Evolutionary conservation across 257 asterid genomes (phyloP), one percentile per base, ranked within the genome.

Genomic region (Dorcoceras hygrometricum): DNA sequence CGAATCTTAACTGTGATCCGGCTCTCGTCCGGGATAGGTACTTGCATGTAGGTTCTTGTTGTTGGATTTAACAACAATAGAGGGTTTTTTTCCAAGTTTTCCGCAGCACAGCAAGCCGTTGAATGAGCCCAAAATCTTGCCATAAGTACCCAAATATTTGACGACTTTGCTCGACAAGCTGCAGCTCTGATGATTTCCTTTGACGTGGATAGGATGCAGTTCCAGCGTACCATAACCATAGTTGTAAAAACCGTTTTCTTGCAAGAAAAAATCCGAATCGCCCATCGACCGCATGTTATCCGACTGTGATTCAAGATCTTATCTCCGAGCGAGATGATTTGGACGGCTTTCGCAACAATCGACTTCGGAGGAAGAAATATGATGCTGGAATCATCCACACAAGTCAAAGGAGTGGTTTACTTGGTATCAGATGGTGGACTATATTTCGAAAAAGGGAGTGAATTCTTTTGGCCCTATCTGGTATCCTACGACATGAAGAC

Each of bases 101-200:
- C 50, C 32, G 3, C 62, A 31, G 10, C 72, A 66, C 24, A 66
- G 63, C 31, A 73, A 27, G 2, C 73, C 64, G 3, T 73, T 73
- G 25, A 63, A 50, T 2, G 77, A 66, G 19, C 59, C 63, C 9
- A 51, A 5, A 27, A 66, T 26, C 4, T 5, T 1, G 14, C 50
- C 54, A 2, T 3, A 0, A 8, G 0, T 3, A 19, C 11, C 5
- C 23, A 59, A 6, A 25, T 50, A 27, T 2, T 51, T 19, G 3
- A 66, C 4, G 14, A 53, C 51, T 12, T 32, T 10, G 20, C 5
- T 6, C 20, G 77, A 58, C 9, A 60, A 24, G 36, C 4, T 14
- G 20, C 8, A 0, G 2, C 4, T n/a, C 8, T n/a, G 11, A 6
- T n/a, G 29, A 18, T 18, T 31, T 3, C 29, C 23, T 8, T 6